phyloP scores from a whole-genome alignment of 2,329 filamentous ascomycete genomes.

The Sclerotinia spermophila region DNA sequence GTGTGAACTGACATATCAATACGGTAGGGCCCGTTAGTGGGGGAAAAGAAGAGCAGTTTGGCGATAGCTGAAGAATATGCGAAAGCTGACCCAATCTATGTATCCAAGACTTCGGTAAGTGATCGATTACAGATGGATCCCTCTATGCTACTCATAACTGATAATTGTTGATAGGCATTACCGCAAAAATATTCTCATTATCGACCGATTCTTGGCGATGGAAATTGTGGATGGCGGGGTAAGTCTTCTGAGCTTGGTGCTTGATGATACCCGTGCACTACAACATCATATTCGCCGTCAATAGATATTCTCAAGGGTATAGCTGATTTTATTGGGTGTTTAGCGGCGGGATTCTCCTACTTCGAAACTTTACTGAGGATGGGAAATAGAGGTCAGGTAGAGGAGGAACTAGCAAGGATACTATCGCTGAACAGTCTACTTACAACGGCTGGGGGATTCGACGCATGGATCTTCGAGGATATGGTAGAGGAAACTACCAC shows the following conservation, averaged over 20 bases:
- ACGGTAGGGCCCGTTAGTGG: conserved; percentile 74
- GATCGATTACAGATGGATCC: conserved; percentile 14
- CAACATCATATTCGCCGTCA: conserved; percentile 17
- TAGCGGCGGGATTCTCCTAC: conserved; percentile 89
- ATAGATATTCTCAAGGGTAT: neutral
- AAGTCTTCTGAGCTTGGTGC: conserved; percentile 41
- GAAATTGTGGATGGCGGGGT: conserved; percentile 98
- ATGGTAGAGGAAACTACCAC: conserved; percentile 73
- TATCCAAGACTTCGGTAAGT: conserved; percentile 81
- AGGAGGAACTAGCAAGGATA: conserved; percentile 69
- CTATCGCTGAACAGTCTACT: conserved; percentile 68
- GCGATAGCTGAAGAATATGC: conserved; percentile 83
- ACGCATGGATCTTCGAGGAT: conserved; percentile 71
- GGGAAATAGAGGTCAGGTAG: conserved; percentile 61
- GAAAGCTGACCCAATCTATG: conserved; percentile 78
- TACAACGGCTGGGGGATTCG: conserved; percentile 66
- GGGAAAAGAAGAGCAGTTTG: conserved; percentile 70
- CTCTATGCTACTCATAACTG: conserved; percentile 13
- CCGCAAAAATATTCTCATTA: conserved; percentile 83
- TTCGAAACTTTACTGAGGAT: conserved; percentile 77
- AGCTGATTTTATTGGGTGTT: conserved; percentile 24
- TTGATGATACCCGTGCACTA: conserved; percentile 17
- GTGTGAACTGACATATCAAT: conserved; percentile 36
- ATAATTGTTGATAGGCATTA: conserved; percentile 55
- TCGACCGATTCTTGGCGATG: conserved; percentile 84